These are phyloP conservation scores for Mortierella sp. DNA, from an alignment of 371 early-diverging fungal species.

Conservation along the genomic window DNA sequence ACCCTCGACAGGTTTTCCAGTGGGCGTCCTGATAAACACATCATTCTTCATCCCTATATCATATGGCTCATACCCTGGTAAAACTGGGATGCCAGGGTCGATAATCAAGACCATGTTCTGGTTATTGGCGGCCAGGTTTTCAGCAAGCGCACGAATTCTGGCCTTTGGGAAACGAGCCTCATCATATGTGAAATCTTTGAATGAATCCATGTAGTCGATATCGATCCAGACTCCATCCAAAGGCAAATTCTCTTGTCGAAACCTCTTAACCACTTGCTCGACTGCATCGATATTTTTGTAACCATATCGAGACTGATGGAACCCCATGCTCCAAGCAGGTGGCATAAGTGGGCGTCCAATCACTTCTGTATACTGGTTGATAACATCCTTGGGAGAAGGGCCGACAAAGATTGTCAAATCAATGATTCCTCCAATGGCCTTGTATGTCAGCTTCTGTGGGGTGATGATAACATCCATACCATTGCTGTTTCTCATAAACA, in stretches of 20 bases:
- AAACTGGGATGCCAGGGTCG: conserved; percentile 67
- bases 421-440: conserved; percentile 75
- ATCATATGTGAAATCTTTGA: conserved; percentile 67
- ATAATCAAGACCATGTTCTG: conserved; percentile 67
- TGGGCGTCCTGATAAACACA: conserved; percentile 64
- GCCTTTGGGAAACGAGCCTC: conserved; percentile 61
- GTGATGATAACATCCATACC: conserved; percentile 82
- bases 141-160: conserved; percentile 45
- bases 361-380: conserved; percentile 75
- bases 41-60: conserved; percentile 59
- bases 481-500: conserved; percentile 70
- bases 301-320: conserved; percentile 84
- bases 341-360: conserved; percentile 76
- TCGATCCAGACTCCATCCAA: conserved; percentile 81
- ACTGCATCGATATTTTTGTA: conserved; percentile 71
- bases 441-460: conserved; percentile 69
- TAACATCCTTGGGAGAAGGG: conserved; percentile 71
- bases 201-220: conserved; percentile 76
- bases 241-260: conserved; percentile 71
- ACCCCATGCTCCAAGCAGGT: conserved; percentile 67
- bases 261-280: conserved; percentile 62
- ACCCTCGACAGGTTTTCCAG: conserved; percentile 63
- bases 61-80: conserved; percentile 60
- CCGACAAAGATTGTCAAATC: conserved; percentile 76
- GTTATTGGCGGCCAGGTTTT: conserved; percentile 51